These are phyloP conservation scores for Yamagishiella unicocca DNA, from an alignment of 139 green algal genomes.

Conservation along the genomic window DNA sequence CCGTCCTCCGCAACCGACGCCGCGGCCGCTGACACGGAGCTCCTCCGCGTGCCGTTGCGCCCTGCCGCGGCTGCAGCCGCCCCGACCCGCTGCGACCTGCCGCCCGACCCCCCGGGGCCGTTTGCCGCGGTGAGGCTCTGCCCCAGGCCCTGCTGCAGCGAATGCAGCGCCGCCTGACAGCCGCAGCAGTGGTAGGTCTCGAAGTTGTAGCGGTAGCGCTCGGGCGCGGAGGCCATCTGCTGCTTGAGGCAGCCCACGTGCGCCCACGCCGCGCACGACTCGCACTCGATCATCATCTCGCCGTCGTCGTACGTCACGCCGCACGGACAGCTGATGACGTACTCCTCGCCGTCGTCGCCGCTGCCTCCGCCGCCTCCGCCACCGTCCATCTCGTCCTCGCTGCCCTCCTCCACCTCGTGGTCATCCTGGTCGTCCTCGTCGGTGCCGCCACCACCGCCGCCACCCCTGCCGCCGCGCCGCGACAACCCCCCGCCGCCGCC, in stretches of 20 bases:
- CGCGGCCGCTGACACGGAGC: background rate
- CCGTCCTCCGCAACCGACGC: background rate
- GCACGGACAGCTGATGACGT: constrained; percentile 73
- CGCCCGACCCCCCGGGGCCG: no score
- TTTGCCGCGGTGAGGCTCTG: background rate
- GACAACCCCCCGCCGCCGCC: background rate
- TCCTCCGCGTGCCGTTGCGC: background rate
- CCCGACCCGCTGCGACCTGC: background rate
- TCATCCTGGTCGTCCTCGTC: constrained; percentile 36
- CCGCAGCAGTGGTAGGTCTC: constrained; percentile 44
- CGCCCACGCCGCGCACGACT: constrained; percentile 76
- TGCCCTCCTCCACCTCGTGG: constrained; percentile 45
- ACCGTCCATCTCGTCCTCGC: constrained; percentile 22
- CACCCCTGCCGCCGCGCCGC: background rate
- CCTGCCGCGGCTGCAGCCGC: background rate
- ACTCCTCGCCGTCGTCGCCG: constrained; percentile 10
- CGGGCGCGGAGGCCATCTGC: constrained; percentile 28
- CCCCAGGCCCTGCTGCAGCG: background rate
- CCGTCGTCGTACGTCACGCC: constrained; percentile 76
- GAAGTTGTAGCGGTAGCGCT: constrained; percentile 44
- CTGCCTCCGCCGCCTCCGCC: background rate
- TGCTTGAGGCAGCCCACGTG: constrained; percentile 67
- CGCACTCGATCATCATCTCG: constrained; percentile 83
- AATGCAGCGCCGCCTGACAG: constrained; percentile 19
- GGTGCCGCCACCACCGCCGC: background rate